A percentile compares a stretch with the other conserved stretches of the same genome.
Conservation (phyloP, 768 basidiomycete genomes). For the Gymnopilus junonius region DNA sequence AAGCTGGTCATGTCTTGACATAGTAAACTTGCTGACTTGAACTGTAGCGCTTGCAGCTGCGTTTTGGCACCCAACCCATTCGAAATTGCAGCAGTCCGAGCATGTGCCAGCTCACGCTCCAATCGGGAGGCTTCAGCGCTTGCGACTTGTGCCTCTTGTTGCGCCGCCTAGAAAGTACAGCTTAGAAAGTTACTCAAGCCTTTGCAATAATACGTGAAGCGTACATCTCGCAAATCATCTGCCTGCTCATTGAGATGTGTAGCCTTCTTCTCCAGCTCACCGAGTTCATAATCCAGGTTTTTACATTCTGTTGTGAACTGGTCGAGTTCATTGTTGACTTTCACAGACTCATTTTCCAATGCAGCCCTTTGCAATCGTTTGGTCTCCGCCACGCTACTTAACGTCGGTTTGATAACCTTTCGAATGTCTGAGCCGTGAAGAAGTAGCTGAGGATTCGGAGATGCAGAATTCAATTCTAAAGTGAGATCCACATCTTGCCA, state of each 20-base stretch:
- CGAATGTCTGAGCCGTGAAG: constrained; percentile 72
- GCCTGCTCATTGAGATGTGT: constrained; percentile 72
- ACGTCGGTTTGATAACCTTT: constrained; percentile 75
- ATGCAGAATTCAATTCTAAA: constrained; percentile 80
- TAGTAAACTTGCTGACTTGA: constrained; percentile 46
- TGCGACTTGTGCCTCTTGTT: constrained; percentile 72
- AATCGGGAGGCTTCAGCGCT: constrained; percentile 68
- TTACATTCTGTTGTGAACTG: constrained; percentile 77
- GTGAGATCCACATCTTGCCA: constrained; percentile 76
- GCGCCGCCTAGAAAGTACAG: constrained; percentile 59
- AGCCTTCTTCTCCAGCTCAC: constrained; percentile 76
- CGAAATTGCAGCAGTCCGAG: constrained; percentile 74
- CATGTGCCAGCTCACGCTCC: constrained; percentile 75
- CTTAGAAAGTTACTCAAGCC: constrained; percentile 2
- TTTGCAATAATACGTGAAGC: constrained; percentile 6
- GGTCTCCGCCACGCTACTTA: constrained; percentile 71
- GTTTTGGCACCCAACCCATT: constrained; percentile 86
- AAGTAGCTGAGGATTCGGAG: constrained; percentile 70
- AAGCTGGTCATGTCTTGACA: constrained; percentile 4
- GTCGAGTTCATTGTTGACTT: constrained; percentile 84
- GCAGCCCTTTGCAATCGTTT: constrained; percentile 71
- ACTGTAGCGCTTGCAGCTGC: constrained; percentile 74
- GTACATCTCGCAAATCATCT: constrained; percentile 80
- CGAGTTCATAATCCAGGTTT: constrained; percentile 78
- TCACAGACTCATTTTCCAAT: constrained; percentile 78